Evolutionary conservation across 345 rosid species (phyloP).

Genomic region (Euphorbia lathyris): DNA sequence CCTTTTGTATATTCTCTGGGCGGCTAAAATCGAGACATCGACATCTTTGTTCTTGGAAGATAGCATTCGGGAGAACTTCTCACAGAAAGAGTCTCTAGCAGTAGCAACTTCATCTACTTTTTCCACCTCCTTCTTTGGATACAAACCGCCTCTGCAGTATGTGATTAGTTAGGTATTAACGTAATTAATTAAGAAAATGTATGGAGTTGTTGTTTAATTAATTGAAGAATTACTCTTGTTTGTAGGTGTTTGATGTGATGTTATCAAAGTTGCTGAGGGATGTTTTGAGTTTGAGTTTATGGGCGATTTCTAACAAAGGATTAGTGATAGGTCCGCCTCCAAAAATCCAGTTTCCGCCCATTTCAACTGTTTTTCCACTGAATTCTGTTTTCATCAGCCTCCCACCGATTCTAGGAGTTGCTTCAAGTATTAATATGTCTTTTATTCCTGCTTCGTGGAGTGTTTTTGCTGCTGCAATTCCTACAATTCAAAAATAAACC

Average conservation of each 20-base stretch:
- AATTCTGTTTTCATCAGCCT: constrained; percentile 20
- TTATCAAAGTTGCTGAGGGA: constrained; percentile 17
- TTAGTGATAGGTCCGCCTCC: constrained; percentile 24
- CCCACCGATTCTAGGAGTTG: constrained; percentile 26
- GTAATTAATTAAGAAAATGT: background rate
- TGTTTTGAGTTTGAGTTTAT: constrained; percentile 24
- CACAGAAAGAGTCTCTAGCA: constrained; percentile 18
- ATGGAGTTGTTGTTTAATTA: too few relatives aligned
- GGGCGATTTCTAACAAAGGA: constrained; percentile 23
- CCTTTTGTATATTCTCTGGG: constrained; percentile 18
- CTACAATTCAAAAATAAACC: background rate
- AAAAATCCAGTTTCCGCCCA: constrained; percentile 29
- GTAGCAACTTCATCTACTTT: background rate
- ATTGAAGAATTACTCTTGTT: constrained; percentile 23
- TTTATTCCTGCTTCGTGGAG: constrained; percentile 26
- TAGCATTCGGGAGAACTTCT: constrained; percentile 6
- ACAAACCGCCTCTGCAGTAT: constrained; percentile 29
- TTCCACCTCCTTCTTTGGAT: constrained; percentile 15
- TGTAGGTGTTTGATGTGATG: constrained; percentile 26
- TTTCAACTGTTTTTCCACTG: constrained; percentile 16
- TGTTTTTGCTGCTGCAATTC: constrained; percentile 34
- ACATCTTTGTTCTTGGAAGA: constrained; percentile 9
- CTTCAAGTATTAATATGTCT: constrained; percentile 33
- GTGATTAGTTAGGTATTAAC: background rate
- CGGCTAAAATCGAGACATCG: constrained; percentile 24